These are phyloP conservation scores for Alternaria atra DNA, from an alignment of 2,329 filamentous ascomycete genomes.

Conservation along the genomic window DNA sequence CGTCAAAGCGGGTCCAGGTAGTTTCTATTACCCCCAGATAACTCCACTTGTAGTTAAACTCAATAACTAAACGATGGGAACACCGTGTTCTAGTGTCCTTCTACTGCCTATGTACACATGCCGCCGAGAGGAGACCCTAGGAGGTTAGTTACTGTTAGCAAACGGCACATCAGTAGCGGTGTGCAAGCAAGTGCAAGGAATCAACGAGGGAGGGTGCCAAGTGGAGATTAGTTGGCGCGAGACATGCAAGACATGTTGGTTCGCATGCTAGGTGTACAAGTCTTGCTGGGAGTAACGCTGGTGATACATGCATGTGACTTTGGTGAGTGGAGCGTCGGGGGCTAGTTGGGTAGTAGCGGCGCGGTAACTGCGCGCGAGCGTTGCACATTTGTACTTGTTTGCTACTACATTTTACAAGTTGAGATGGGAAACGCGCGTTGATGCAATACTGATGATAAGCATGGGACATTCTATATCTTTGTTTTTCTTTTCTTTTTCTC, in stretches of 20 bases:
- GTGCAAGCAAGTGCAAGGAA: neutral
- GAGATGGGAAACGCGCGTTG: too few species aligned
- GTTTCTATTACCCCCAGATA: slow-evolving; percentile 9
- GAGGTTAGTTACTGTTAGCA: neutral
- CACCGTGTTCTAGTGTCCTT: neutral
- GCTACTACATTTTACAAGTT: too few species aligned
- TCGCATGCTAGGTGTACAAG: neutral
- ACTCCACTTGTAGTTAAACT: neutral
- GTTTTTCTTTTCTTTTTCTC: too few species aligned
- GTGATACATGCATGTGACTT: neutral
- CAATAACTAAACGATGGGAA: too few species aligned
- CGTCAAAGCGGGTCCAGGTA: neutral
- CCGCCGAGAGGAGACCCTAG: neutral
- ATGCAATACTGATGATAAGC: too few species aligned
- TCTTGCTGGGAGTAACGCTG: neutral
- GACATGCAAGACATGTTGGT: neutral
- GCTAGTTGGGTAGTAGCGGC: neutral
- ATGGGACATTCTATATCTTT: too few species aligned
- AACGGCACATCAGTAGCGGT: slow-evolving; percentile 4
- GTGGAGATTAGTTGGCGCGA: neutral
- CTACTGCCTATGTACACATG: neutral
- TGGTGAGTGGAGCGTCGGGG: neutral
- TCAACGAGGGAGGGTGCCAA: neutral
- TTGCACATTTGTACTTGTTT: too few species aligned
- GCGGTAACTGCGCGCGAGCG: too few species aligned